Percentiles rank a stretch among this genome's conserved stretches.
Conservation (phyloP, 805 yeast genomes). For the Ogataea trehalophila region DNA sequence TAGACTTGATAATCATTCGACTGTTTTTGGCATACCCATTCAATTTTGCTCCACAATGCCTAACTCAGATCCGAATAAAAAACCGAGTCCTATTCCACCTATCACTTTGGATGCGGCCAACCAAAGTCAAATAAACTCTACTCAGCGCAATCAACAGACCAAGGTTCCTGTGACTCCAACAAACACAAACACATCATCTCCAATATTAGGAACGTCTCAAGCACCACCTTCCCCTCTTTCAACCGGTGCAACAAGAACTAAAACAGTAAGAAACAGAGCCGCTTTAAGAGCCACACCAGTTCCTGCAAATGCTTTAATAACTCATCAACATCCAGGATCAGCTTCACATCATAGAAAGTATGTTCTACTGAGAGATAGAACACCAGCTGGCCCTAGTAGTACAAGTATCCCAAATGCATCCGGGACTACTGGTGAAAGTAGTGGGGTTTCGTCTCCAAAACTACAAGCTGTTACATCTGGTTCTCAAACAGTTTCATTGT, state of each 20-base stretch:
- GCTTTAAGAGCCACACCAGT: slow-evolving; percentile 12
- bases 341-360: slow-evolving; percentile 30
- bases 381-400: background rate
- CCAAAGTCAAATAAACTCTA: background rate
- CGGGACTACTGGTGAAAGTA: slow-evolving; percentile 1
- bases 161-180: background rate
- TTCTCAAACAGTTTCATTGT: slow-evolving; percentile 4
- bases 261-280: slow-evolving; percentile 8
- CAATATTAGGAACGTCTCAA: slow-evolving; percentile 12
- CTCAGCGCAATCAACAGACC: background rate
- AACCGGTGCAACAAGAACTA: slow-evolving; percentile 8
- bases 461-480: slow-evolving; percentile 6
- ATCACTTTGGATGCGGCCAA: too few relatives aligned
- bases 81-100: background rate
- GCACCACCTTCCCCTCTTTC: slow-evolving; percentile 1
- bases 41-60: too few relatives aligned
- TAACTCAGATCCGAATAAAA: too few relatives aligned
- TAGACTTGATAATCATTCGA: too few relatives aligned
- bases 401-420: too few relatives aligned
- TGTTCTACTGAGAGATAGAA: slow-evolving; percentile 27
- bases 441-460: slow-evolving; percentile 12
- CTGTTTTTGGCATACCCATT: too few relatives aligned
- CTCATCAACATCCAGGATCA: slow-evolving; percentile 16
- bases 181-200: slow-evolving; percentile 15
- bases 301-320: slow-evolving; percentile 21